Evolutionary conservation across 2,329 filamentous ascomycete species (phyloP).

Genomic region (Rhynchosporium agropyri): DNA sequence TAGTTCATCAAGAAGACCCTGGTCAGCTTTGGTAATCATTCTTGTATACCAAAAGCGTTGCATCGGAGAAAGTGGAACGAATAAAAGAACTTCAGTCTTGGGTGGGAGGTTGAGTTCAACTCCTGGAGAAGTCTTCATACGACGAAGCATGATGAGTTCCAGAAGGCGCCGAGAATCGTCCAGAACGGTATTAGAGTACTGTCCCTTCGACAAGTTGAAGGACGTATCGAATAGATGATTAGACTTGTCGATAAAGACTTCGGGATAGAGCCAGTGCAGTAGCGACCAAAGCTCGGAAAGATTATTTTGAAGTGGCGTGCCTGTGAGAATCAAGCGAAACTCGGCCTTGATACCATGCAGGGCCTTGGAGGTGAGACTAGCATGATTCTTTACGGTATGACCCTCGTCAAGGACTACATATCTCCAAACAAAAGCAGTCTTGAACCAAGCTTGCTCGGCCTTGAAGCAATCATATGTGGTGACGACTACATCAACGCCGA

Average conservation of each 20-base stretch:
- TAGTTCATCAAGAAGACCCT: slow-evolving; percentile 53
- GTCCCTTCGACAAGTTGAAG: slow-evolving; percentile 58
- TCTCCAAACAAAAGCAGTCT: slow-evolving; percentile 53
- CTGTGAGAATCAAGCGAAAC: slow-evolving; percentile 43
- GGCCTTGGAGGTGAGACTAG: slow-evolving; percentile 39
- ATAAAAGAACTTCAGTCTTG: slow-evolving; percentile 60
- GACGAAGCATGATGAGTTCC: slow-evolving; percentile 60
- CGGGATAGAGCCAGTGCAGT: slow-evolving; percentile 59
- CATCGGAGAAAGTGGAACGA: slow-evolving; percentile 59
- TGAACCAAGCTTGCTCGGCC: slow-evolving; percentile 52
- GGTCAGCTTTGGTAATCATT: slow-evolving; percentile 57
- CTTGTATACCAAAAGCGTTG: slow-evolving; percentile 61
- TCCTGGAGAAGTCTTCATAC: slow-evolving; percentile 57
- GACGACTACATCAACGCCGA: slow-evolving; percentile 48
- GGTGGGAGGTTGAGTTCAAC: slow-evolving; percentile 58
- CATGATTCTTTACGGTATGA: slow-evolving; percentile 52
- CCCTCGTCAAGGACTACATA: slow-evolving; percentile 58
- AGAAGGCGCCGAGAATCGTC: slow-evolving; percentile 55
- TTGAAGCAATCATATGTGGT: slow-evolving; percentile 54
- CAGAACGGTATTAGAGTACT: slow-evolving; percentile 55
- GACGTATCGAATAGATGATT: slow-evolving; percentile 55
- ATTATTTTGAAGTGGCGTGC: slow-evolving; percentile 62
- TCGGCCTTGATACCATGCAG: slow-evolving; percentile 43
- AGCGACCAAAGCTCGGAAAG: slow-evolving; percentile 60
- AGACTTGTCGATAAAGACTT: slow-evolving; percentile 57